Evolutionary conservation across 495 filamentous ascomycete genomes (phyloP).

Genomic region (Podospora fimiseda): DNA sequence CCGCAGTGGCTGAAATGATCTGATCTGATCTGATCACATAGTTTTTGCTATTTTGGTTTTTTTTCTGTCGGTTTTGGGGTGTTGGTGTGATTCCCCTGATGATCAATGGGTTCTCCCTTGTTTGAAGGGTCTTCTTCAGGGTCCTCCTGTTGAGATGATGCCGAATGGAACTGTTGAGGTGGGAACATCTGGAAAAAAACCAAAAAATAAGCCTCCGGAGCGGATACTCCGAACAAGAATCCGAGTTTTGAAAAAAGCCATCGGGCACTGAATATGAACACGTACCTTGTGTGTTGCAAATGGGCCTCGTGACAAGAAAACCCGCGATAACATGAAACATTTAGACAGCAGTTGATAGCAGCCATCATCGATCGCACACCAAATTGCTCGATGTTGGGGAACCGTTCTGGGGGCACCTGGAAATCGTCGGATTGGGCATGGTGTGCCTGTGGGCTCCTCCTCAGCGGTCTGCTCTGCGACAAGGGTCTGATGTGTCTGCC

Average conservation of each 20-base stretch:
- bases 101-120: neutral
- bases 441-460: neutral
- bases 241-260: neutral
- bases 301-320: neutral
- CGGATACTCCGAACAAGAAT: neutral
- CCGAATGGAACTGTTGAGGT: too few relatives aligned
- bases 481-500: slow-evolving; percentile 10
- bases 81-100: slow-evolving; percentile 1
- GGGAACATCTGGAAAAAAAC: too few relatives aligned
- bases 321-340: neutral
- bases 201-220: too few relatives aligned
- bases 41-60: neutral
- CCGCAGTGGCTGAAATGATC: neutral
- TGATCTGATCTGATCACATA: neutral
- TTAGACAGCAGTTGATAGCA: neutral
- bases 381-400: slow-evolving; percentile 1
- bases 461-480: slow-evolving; percentile 6
- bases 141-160: neutral
- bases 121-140: too few relatives aligned
- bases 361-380: neutral
- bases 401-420: neutral
- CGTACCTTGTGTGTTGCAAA: neutral
- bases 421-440: slow-evolving; percentile 3
- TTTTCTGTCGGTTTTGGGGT: neutral
- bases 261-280: neutral